These are phyloP conservation scores for Malassezia dermatis DNA, from an alignment of 1,284 basidiomycete genomes.

Conservation along the genomic window DNA sequence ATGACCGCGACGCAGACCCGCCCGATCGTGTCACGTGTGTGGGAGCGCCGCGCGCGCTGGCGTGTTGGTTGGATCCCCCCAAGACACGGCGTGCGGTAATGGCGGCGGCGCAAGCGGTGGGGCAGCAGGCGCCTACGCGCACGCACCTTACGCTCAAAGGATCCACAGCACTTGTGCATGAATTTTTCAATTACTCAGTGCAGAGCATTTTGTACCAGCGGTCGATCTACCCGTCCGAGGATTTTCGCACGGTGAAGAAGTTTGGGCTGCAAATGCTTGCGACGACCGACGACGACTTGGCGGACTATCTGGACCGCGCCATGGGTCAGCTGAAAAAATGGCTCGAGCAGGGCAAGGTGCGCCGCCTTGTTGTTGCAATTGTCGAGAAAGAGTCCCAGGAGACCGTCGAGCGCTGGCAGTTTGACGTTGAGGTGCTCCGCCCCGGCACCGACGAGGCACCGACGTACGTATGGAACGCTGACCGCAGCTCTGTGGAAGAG, in stretches of 20 bases:
- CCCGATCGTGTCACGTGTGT: not conserved
- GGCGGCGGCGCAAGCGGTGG: conserved; percentile 12
- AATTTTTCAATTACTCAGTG: conserved; percentile 96
- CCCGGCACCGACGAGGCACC: conserved; percentile 18
- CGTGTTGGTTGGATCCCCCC: not conserved
- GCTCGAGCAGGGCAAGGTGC: conserved; percentile 79
- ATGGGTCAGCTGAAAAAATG: conserved; percentile 64
- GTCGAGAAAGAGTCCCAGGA: conserved; percentile 84
- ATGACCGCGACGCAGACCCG: not conserved
- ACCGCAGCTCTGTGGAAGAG: not conserved
- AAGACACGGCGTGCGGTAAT: not conserved
- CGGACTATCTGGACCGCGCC: conserved; percentile 85
- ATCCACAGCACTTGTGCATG: conserved; percentile 85
- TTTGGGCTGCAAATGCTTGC: conserved; percentile 92
- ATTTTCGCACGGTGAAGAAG: conserved; percentile 71
- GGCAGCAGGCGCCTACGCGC: conserved; percentile 25
- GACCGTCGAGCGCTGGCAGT: conserved; percentile 93
- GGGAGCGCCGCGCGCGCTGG: not conserved
- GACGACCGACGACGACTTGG: conserved; percentile 80
- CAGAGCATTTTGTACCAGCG: conserved; percentile 77
- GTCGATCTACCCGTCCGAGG: conserved; percentile 91
- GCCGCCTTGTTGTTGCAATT: conserved; percentile 86
- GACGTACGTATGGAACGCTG: not conserved
- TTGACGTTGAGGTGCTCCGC: conserved; percentile 72
- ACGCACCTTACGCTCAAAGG: conserved; percentile 69